A percentile compares a stretch with the other conserved stretches of the same genome.
phyloP scores from a whole-genome alignment of 495 filamentous ascomycete genomes.

The Neurospora sublineolata region DNA sequence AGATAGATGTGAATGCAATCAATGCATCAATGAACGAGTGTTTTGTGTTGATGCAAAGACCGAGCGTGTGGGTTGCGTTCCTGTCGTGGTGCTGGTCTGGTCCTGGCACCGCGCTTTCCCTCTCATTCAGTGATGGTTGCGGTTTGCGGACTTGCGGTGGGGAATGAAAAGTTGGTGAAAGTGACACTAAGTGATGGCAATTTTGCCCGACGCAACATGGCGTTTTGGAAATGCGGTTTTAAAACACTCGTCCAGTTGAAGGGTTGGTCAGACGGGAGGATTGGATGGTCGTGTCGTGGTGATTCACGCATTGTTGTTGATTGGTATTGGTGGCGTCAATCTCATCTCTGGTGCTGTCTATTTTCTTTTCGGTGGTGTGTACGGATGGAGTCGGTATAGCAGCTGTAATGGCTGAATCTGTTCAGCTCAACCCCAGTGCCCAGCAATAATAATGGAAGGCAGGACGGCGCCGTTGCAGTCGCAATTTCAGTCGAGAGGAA shows the following conservation, averaged over 20 bases:
- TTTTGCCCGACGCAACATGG: neutral
- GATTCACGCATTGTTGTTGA: neutral
- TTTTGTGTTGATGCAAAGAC: neutral
- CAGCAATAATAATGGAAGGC: neutral
- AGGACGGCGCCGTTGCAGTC: neutral
- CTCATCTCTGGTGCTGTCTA: neutral
- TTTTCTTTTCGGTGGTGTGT: neutral
- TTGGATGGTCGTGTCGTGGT: neutral
- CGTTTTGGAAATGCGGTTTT: constrained; percentile 2
- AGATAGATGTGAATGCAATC: neutral
- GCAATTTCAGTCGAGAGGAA: neutral
- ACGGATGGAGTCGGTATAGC: neutral
- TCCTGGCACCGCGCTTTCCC: neutral
- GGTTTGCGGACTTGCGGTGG: neutral
- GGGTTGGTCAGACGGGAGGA: neutral
- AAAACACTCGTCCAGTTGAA: neutral
- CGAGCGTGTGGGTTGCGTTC: neutral
- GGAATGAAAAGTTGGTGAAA: neutral
- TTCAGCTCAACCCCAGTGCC: neutral
- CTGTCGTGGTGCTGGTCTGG: neutral
- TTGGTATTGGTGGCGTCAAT: neutral
- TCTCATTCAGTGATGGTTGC: neutral
- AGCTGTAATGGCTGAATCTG: neutral
- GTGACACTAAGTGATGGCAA: neutral
- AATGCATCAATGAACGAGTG: neutral